Percentiles rank a stretch among this genome's conserved stretches.
Evolutionary conservation across 768 basidiomycete genomes (phyloP).

Genomic region (Naganishia kalamii): DNA sequence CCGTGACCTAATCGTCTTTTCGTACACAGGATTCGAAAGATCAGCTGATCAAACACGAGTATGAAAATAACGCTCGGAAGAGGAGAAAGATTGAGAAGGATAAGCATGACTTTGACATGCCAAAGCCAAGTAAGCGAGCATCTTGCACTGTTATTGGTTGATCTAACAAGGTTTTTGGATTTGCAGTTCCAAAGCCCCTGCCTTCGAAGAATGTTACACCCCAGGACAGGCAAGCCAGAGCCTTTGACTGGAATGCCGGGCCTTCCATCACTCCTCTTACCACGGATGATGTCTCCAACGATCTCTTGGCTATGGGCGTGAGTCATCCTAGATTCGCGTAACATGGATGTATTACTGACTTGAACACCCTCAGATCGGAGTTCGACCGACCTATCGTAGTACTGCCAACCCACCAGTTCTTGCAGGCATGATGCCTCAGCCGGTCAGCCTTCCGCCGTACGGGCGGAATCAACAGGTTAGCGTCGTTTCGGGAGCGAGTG

Average conservation of each 20-base stretch:
- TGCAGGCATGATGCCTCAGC: background rate
- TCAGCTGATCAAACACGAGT: constrained; percentile 76
- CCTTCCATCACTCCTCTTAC: constrained; percentile 30
- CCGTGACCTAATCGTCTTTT: constrained; percentile 16
- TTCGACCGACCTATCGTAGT: constrained; percentile 3
- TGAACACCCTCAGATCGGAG: background rate
- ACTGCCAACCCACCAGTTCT: background rate
- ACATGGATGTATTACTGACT: background rate
- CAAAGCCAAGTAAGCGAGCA: constrained; percentile 57
- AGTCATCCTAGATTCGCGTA: constrained; percentile 12
- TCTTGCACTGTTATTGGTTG: background rate
- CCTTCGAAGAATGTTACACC: constrained; percentile 28
- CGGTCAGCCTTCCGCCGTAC: background rate
- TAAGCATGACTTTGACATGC: constrained; percentile 65
- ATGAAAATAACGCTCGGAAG: constrained; percentile 83
- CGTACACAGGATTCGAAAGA: constrained; percentile 61
- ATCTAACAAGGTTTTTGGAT: background rate
- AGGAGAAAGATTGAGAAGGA: constrained; percentile 74
- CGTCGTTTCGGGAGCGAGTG: constrained; percentile 23
- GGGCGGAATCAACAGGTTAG: constrained; percentile 19
- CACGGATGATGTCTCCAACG: constrained; percentile 30
- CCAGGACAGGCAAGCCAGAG: constrained; percentile 18
- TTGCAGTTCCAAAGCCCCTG: constrained; percentile 33
- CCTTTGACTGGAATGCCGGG: constrained; percentile 37
- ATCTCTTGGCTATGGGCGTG: constrained; percentile 41